Evolutionary conservation across 345 rosid species (phyloP).

Genomic region (Eutrema heterophyllum): DNA sequence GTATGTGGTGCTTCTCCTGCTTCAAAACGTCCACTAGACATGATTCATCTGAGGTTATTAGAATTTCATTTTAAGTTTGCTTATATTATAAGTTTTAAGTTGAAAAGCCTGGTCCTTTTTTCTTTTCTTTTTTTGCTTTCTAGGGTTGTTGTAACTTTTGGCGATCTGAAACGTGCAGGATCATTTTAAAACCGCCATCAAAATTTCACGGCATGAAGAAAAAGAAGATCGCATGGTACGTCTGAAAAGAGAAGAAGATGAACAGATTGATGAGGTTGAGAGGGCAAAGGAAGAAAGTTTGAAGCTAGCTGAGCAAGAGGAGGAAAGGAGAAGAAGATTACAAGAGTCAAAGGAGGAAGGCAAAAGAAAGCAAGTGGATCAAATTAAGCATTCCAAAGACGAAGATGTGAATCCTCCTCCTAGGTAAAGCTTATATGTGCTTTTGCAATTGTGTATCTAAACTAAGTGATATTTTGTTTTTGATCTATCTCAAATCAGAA

Average conservation of each 20-base stretch:
- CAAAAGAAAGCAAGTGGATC: conserved; percentile 34
- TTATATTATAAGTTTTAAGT: background rate
- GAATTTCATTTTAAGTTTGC: background rate
- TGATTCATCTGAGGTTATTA: conserved; percentile 17
- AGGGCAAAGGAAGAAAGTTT: background rate
- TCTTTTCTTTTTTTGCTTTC: background rate
- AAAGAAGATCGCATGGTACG: background rate
- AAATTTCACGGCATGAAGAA: background rate
- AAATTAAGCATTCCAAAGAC: background rate
- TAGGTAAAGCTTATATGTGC: conserved; percentile 7
- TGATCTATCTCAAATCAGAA: background rate
- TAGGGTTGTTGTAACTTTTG: background rate
- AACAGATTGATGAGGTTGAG: background rate
- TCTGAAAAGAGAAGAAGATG: background rate
- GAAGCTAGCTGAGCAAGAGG: background rate
- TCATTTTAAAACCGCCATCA: background rate
- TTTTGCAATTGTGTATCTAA: background rate
- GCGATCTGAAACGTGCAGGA: conserved; percentile 18
- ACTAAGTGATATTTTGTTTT: background rate
- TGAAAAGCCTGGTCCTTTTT: background rate
- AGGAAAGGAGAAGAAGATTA: background rate
- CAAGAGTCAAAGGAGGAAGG: conserved; percentile 8
- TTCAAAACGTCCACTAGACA: background rate
- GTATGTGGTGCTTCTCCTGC: conserved; percentile 9
- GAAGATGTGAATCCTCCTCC: conserved; percentile 4